These are phyloP conservation scores for Phialophora expanda DNA, from an alignment of 2,329 filamentous ascomycete species.

Conservation along the genomic window DNA sequence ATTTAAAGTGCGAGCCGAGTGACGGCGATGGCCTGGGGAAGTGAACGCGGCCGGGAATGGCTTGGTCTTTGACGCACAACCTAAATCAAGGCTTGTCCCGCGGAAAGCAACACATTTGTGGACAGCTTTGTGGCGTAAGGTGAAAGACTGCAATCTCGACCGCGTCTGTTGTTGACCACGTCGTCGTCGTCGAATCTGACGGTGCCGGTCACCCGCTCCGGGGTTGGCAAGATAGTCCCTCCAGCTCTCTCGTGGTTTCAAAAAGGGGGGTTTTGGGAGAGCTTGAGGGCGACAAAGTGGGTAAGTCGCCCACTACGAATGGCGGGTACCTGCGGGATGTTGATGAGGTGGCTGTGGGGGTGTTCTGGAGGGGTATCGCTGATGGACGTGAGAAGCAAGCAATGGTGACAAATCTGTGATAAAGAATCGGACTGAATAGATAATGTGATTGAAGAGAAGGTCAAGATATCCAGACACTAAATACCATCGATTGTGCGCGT, in stretches of 20 bases:
- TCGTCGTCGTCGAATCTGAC: background rate
- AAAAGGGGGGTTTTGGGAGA: background rate
- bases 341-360: conserved; percentile 20
- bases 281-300: conserved; percentile 12
- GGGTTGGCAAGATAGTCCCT: background rate
- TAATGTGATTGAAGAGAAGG: background rate
- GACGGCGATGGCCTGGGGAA: background rate
- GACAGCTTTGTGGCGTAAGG: background rate
- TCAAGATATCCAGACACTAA: background rate
- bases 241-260: background rate
- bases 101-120: background rate
- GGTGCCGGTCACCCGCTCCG: background rate
- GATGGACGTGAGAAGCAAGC: conserved; percentile 8
- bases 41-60: background rate
- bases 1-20: background rate
- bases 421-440: background rate
- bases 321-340: conserved; percentile 16
- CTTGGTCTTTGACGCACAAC: background rate
- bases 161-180: background rate
- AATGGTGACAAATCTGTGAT: conserved; percentile 7
- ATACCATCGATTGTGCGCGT: background rate
- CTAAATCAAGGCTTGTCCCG: background rate
- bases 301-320: background rate
- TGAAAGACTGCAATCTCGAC: background rate
- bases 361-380: background rate